Evolutionary conservation across 805 yeast genomes (phyloP).

Genomic region (Yamadazyma phyllophila): DNA sequence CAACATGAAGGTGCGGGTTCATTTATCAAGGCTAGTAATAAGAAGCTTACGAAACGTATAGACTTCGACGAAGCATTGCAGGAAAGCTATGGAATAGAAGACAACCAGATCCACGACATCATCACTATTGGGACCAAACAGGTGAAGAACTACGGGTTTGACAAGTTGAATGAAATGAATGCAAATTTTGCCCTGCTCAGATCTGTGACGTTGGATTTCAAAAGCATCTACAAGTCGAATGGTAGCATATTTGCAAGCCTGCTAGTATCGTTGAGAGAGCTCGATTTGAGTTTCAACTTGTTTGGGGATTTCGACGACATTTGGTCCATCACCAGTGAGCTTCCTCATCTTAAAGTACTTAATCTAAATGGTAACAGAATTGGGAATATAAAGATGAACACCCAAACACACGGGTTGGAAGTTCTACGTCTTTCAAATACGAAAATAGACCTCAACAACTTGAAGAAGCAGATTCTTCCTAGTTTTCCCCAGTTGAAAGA

Average conservation of each 20-base stretch:
- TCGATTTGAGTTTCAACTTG: constrained; percentile 65
- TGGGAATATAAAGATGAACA: neutral
- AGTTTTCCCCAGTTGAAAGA: constrained; percentile 39
- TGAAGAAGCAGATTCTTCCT: constrained; percentile 18
- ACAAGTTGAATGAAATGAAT: constrained; percentile 48
- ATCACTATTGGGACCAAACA: constrained; percentile 54
- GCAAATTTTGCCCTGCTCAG: constrained; percentile 43
- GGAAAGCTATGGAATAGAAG: constrained; percentile 23
- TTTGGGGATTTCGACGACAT: constrained; percentile 42
- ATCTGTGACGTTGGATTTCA: constrained; percentile 50
- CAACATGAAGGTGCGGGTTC: constrained; percentile 52
- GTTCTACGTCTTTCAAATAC: constrained; percentile 29
- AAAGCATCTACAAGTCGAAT: constrained; percentile 27
- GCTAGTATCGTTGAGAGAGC: constrained; percentile 24
- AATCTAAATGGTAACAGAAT: constrained; percentile 57
- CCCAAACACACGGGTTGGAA: constrained; percentile 8
- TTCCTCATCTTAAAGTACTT: constrained; percentile 41
- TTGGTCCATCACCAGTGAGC: constrained; percentile 28
- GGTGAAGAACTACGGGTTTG: constrained; percentile 67
- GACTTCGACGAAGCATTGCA: constrained; percentile 50
- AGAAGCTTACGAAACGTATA: constrained; percentile 25
- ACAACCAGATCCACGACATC: constrained; percentile 22
- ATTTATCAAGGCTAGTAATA: constrained; percentile 51
- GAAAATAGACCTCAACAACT: constrained; percentile 12
- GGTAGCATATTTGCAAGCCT: constrained; percentile 5